phyloP scores from a whole-genome alignment of 495 filamentous ascomycete genomes.

The Penicillium ochrochloron region DNA sequence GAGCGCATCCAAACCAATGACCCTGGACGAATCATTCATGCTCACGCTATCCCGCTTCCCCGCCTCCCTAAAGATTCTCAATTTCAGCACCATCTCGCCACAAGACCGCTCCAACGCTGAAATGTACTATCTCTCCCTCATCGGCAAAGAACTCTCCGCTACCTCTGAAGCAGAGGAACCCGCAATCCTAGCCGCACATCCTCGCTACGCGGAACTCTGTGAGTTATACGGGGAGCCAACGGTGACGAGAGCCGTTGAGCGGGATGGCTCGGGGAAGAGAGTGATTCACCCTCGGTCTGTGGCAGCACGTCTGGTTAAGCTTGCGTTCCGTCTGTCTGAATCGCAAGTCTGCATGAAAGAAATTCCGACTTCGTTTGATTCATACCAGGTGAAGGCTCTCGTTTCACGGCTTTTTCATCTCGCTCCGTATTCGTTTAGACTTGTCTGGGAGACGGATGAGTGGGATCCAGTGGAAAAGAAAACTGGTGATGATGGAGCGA shows the following conservation, averaged over 20 bases:
- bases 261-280: constrained; percentile 27
- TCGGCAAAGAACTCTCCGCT: constrained; percentile 72
- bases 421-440: constrained; percentile 61
- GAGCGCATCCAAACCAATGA: constrained; percentile 45
- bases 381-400: constrained; percentile 81
- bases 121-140: constrained; percentile 85
- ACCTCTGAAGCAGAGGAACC: constrained; percentile 58
- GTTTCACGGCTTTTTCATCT: constrained; percentile 72
- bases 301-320: constrained; percentile 70
- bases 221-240: constrained; percentile 68
- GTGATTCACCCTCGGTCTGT: constrained; percentile 67
- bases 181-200: constrained; percentile 62
- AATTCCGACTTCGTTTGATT: constrained; percentile 75
- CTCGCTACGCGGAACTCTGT: constrained; percentile 74
- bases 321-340: constrained; percentile 58
- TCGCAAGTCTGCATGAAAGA: constrained; percentile 44
- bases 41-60: constrained; percentile 77
- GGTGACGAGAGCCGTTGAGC: constrained; percentile 45
- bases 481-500: constrained; percentile 60
- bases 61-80: constrained; percentile 66
- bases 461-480: constrained; percentile 70
- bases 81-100: constrained; percentile 73
- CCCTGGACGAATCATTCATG: constrained; percentile 81
- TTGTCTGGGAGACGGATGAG: constrained; percentile 84
- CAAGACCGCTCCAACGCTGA: constrained; percentile 85